Evolutionary conservation across 129 eudicot species (phyloP), one percentile per base, ranked within the genome.

Genomic region (Flaveria bidentis): DNA sequence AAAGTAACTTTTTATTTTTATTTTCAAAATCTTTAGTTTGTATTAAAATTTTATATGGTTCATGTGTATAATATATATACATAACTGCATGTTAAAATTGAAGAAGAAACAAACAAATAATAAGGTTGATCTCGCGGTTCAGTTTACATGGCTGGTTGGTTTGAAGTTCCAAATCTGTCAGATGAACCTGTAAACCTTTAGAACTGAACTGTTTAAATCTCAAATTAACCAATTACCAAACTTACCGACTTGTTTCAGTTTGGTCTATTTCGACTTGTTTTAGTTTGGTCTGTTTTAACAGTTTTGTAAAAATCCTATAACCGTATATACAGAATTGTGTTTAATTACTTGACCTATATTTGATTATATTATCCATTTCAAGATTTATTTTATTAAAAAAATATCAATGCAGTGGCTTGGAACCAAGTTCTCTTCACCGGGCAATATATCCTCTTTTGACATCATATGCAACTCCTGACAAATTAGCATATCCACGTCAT

Each of bases 401-500:
- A 55, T 55, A 67, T 42, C 78, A 72, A 80, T 88, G 96, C 93
- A 93, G 98, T 89, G 99, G 97, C 11, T 80, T 94, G 65, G 99
- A 94, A 81, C 90, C 99, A 69, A 89, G 97, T 72, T 87, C 88
- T 81, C 96, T 94, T 70, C 87, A 80, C 76, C 97, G 91, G 62
- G 99, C 99, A 26, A 69, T 94, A 79, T 94, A 94, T 78, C 99
- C 99, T 5, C 80, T 91, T 57, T 52, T 94, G 82, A 69, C 90
- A 9, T 94, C 99, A 74, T 94, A 82, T 75, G 81, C 92, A 14
- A 85, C 91, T 69, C 97, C 97, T n/a, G 99, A 94, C 72, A 89
- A 87, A 65, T 85, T 85, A 76, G 99, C 99, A 49, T 94, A 84
- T 76, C 97, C 97, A 65, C 99, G 99, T 52, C 99, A 94, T 82